Evolutionary conservation across 2,329 filamentous ascomycete species (phyloP).

Genomic region (Ophiognomonia clavigignenti-juglandacearum): DNA sequence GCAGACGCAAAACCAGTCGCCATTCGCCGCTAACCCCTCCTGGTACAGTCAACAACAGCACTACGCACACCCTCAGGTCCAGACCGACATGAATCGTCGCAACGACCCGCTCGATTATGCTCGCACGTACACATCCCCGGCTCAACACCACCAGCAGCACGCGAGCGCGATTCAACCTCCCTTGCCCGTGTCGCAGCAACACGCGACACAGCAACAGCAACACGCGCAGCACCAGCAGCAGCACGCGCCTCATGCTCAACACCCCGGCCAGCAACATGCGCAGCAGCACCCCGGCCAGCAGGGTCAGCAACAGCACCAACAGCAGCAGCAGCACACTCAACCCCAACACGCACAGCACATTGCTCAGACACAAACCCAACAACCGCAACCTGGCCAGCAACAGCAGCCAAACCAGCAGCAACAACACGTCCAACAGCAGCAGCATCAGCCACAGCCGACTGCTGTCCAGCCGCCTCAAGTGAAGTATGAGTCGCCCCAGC

Average conservation of each 20-base stretch:
- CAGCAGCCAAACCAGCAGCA: constrained; percentile 30
- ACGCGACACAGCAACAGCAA: constrained; percentile 15
- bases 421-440: constrained; percentile 19
- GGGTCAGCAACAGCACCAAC: constrained; percentile 14
- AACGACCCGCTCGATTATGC: constrained; percentile 23
- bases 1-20: constrained; percentile 21
- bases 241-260: constrained; percentile 11
- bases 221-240: constrained; percentile 16
- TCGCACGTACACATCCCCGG: constrained; percentile 7
- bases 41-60: constrained; percentile 40
- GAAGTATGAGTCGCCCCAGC: constrained; percentile 21
- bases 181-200: constrained; percentile 16
- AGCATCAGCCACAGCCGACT: constrained; percentile 18
- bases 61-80: constrained; percentile 34
- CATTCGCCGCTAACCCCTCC: constrained; percentile 30
- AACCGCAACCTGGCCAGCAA: too few relatives aligned
- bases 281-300: constrained; percentile 25
- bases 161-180: constrained; percentile 15
- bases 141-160: constrained; percentile 21
- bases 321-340: constrained; percentile 14
- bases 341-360: constrained; percentile 26
- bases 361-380: constrained; percentile 21
- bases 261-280: constrained; percentile 20
- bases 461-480: constrained; percentile 16
- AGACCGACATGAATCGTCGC: constrained; percentile 17